Base-by-base conservation (phyloP, 176 grass and related monocot species). In the Alloteropsis semialata region DNA sequence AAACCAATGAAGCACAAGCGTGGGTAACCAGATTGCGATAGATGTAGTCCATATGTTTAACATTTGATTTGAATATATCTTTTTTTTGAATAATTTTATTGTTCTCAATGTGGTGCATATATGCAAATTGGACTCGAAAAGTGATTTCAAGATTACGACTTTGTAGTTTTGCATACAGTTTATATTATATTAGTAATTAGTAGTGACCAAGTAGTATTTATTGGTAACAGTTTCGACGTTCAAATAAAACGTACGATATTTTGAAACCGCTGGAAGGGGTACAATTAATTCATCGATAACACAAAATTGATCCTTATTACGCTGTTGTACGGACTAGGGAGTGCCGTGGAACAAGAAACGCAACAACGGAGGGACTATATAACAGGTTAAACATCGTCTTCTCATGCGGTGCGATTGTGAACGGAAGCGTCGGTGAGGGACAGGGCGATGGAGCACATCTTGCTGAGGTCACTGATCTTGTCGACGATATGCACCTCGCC, bases 391-490 rank as follows among this genome's bases (percentile, higher is more conserved):
- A 25, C 16, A 64, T 36, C 29, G 41, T 48, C 56, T 28, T 16
- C 8, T 66, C 36, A 53, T 9, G 80, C 46, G 14, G 46, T 3
- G 9, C 0, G 6, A 5, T 22, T 46, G 45, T 48, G 65, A 18
- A 63, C 3, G 4, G 87, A 67, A 3, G 77, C 82, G 10, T 91
- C 68, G 51, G 80, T 32, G 48, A 96, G 74, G 19, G 79, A 64
- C 16, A 91, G 36, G 17, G 82, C 79, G 25, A 93, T 33, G 86
- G 73, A 65, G 67, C 73, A 92, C 13, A 85, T 80, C 79, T 83
- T 84, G 55, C 55, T 58, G 78, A 96, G 88, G 34, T 91, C 80
- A 1, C 8, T 9, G 66, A 90, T 86, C 78, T 84, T 81, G 46
- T 30, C 65, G 21, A 63, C 50, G 56, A 87, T 78, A 27, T 49